Base-by-base conservation (phyloP, 805 yeast species). In the Kazachstania psychrophila region DNA sequence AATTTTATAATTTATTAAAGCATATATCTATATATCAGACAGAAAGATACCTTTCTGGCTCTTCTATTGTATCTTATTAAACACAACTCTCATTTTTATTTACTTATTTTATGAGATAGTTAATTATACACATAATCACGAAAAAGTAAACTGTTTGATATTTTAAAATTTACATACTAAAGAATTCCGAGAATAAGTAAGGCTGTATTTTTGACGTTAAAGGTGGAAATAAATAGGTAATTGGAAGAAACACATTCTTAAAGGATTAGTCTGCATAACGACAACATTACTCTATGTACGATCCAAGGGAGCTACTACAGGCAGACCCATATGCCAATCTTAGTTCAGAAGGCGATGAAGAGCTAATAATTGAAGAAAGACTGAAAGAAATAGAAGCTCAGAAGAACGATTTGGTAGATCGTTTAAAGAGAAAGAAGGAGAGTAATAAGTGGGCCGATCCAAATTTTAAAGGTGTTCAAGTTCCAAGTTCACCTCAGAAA, bases 401-500 rank as follows among this genome's bases (percentile, higher is more conserved):
- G 37, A 51, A 38, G 23, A 27, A 30, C 8, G 59, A 52, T 33
- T 42, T 63, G 4, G 38, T 56, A 15, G 40, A 43, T 10, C 40
- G 61, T 14, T 37, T 58, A 16, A 34, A 41, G 23, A 35, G 30
- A 13, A 49, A 51, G 40, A 44, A 47, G 28, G 32, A 41, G n/a
- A 36, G 36, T 7, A 31, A 29, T 13, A 44, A 37, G 37, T 28
- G 19, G 12, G 13, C 17, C 5, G 55, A 50, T 39, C 52, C 58
- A 20, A 49, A 49, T 36, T 44, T 60, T 33, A 49, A 44, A 18
- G 49, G 23, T 7, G 42, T 48, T 2, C 55, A 51, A 27, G 51
- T 52, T 2, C 42, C 47, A 9, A 46, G 51, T 1, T 60, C 66
- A 1, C 64, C 61, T 15, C 54, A 61, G 48, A 52, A 47, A 33